These are phyloP conservation scores for Kwoniella shivajii DNA, from an alignment of 1,284 basidiomycete species.

Conservation along the genomic window DNA sequence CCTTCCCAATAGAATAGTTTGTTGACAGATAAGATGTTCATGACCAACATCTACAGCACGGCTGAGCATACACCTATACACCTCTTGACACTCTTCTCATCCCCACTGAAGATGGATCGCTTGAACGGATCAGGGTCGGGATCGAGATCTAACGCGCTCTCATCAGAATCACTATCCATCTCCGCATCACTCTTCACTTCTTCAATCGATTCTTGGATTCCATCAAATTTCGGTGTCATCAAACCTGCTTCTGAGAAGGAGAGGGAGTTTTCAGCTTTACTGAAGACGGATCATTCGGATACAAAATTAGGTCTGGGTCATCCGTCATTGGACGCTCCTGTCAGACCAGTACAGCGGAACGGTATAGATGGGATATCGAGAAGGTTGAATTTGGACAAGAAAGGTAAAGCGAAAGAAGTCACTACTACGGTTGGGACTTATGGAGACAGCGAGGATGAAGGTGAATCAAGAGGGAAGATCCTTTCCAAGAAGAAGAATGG, in stretches of 20 bases:
- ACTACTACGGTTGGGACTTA: neutral
- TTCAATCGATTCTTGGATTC: slow-evolving; percentile 45
- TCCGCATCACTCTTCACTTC: slow-evolving; percentile 44
- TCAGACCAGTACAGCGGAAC: slow-evolving; percentile 8
- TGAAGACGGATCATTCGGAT: no score
- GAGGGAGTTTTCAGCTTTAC: slow-evolving; percentile 6
- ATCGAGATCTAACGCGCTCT: neutral
- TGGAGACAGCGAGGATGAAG: slow-evolving; percentile 25
- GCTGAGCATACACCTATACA: no score
- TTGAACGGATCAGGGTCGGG: no score
- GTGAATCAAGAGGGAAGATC: slow-evolving; percentile 29
- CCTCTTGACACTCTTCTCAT: no score
- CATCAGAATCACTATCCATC: slow-evolving; percentile 34
- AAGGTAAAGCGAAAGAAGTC: slow-evolving; percentile 17
- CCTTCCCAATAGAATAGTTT: neutral
- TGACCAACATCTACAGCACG: no score
- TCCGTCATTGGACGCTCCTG: slow-evolving; percentile 27
- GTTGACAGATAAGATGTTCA: no score
- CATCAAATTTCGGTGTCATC: slow-evolving; percentile 34
- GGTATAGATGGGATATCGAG: slow-evolving; percentile 13
- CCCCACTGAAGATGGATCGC: no score
- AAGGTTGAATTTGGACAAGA: slow-evolving; percentile 15
- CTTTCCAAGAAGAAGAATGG: slow-evolving; percentile 21
- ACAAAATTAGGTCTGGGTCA: slow-evolving; percentile 48
- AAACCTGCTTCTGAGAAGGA: slow-evolving; percentile 15